Evolutionary conservation across 75 land plant species (phyloP).

Genomic region (Pinus albicaulis): DNA sequence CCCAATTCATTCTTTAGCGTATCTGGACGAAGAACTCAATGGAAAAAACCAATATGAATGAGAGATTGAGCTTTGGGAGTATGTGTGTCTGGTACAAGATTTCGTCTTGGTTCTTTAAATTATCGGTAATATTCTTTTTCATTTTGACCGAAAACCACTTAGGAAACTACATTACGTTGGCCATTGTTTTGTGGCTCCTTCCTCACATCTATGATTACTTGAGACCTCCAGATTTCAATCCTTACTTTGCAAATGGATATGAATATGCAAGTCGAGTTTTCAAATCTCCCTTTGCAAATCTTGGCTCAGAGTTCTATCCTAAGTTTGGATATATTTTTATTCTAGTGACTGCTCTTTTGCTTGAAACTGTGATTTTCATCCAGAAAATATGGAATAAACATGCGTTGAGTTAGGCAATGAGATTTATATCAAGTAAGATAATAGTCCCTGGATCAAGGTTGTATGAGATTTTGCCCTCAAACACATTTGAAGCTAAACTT

Average conservation of each 20-base stretch:
- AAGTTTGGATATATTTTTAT: constrained; percentile 59
- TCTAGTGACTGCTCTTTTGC: constrained; percentile 30
- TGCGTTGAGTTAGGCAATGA: constrained; percentile 13
- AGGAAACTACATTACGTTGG: constrained; percentile 70
- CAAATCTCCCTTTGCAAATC: too few relatives aligned
- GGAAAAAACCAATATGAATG: too few relatives aligned
- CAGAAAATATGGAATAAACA: too few relatives aligned
- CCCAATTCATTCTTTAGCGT: not conserved
- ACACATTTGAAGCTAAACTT: constrained; percentile 56
- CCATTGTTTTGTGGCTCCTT: constrained; percentile 53
- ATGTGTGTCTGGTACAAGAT: too few relatives aligned
- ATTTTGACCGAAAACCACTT: constrained; percentile 43
- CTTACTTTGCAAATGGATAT: too few relatives aligned
- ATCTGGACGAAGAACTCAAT: constrained; percentile 32
- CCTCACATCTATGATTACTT: too few relatives aligned
- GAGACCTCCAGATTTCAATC: constrained; percentile 40
- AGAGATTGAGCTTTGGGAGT: too few relatives aligned
- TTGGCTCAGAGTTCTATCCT: constrained; percentile 56
- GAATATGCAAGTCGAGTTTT: too few relatives aligned
- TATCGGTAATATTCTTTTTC: constrained; percentile 57
- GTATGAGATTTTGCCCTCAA: constrained; percentile 54
- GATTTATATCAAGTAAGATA: constrained; percentile 23
- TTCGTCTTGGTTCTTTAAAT: too few relatives aligned
- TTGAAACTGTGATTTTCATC: too few relatives aligned
- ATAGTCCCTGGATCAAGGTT: too few relatives aligned